Percentiles rank a stretch among this genome's conserved stretches.
Evolutionary conservation across 108 stramenopile species (phyloP).

Genomic region (Fragilariopsis cylindrus): DNA sequence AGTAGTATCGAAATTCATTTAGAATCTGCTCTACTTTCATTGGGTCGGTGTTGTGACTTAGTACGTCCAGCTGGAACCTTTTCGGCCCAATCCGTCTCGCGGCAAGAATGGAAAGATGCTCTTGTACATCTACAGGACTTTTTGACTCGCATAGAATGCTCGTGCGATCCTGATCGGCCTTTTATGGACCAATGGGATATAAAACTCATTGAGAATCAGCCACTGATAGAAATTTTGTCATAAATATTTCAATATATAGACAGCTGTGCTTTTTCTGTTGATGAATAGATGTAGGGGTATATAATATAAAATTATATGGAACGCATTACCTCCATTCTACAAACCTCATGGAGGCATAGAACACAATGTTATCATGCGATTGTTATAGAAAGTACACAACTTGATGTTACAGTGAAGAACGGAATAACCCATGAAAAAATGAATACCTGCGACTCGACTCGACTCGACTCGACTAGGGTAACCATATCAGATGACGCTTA

Average conservation of each 20-base stretch:
- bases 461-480: too few species aligned
- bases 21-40: slow-evolving; percentile 65
- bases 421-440: too few species aligned
- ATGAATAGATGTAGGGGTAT: too few species aligned
- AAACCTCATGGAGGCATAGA: too few species aligned
- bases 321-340: too few species aligned
- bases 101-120: slow-evolving; percentile 61
- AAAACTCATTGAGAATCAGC: slow-evolving; percentile 5
- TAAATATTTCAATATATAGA: neutral
- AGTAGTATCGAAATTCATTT: slow-evolving; percentile 62
- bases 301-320: too few species aligned
- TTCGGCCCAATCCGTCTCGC: slow-evolving; percentile 53
- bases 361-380: too few species aligned
- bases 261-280: too few species aligned
- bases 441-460: too few species aligned
- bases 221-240: slow-evolving; percentile 6
- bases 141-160: slow-evolving; percentile 50
- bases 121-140: slow-evolving; percentile 57
- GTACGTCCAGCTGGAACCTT: slow-evolving; percentile 75
- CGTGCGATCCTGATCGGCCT: slow-evolving; percentile 80
- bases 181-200: slow-evolving; percentile 65
- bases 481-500: too few species aligned
- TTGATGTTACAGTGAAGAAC: too few species aligned
- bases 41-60: slow-evolving; percentile 76
- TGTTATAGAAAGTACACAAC: too few species aligned